These are phyloP conservation scores for Hanseniaspora gamundiae DNA, from an alignment of 1,139 yeast species.

Conservation along the genomic window DNA sequence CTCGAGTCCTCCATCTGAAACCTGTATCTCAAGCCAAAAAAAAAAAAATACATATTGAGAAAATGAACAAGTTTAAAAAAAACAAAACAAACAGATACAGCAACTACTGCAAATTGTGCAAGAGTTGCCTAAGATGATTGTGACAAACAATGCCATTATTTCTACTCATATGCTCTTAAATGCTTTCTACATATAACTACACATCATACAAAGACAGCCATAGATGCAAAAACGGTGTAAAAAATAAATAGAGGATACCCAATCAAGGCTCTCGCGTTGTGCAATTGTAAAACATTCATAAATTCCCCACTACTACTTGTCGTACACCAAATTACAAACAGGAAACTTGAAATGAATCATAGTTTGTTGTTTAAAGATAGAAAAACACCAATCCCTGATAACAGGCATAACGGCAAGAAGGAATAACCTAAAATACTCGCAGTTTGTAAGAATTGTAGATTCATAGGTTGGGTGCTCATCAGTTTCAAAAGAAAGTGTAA, in stretches of 20 bases:
- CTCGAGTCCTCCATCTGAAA: no score
- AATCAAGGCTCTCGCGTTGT: constrained; percentile 77
- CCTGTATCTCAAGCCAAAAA: no score
- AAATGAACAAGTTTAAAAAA: no score
- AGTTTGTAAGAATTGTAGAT: constrained; percentile 23
- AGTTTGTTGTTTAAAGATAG: constrained; percentile 54
- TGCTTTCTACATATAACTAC: neutral
- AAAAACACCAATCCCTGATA: constrained; percentile 63
- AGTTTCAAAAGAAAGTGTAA: constrained; percentile 74
- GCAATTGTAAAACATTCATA: constrained; percentile 70
- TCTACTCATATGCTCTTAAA: no score
- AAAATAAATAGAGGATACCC: constrained; percentile 92
- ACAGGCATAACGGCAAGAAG: constrained; percentile 73
- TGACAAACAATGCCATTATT: no score
- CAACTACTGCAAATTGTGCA: no score
- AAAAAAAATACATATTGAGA: no score
- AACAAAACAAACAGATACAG: no score
- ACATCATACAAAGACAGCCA: constrained; percentile 76
- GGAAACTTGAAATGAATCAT: constrained; percentile 60
- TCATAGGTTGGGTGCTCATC: constrained; percentile 36
- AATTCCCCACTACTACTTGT: constrained; percentile 90
- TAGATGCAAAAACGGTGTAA: constrained; percentile 86
- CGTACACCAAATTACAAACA: constrained; percentile 88
- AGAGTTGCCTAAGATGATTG: no score
- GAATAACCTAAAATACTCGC: constrained; percentile 94